Evolutionary conservation across 805 yeast species (phyloP), one percentile per base, ranked within the genome.

Genomic region (Ogataea methylovora): DNA sequence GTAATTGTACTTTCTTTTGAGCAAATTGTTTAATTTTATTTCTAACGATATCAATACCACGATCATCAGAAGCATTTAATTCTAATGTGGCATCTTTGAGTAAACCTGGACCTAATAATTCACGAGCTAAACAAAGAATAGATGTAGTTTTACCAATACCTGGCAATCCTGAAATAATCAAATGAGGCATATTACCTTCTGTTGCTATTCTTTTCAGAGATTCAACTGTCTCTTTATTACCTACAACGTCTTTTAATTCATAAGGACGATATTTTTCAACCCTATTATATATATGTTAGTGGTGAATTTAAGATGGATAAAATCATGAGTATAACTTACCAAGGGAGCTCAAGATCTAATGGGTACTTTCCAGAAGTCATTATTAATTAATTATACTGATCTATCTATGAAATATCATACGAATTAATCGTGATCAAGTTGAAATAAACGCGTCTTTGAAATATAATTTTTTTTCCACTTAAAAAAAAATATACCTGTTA

Each of bases 71-170:
- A 1, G 98, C 98, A 56, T 92, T 92, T 52, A 92, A 65, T 58
- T 92, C 98, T 37, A 92, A 61, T 1, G 90, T 90, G 0, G 95
- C 98, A 44, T 82, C 90, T 24, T 68, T 65, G 46, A 79, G 79
- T 35, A 46, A 38, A 18, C 76, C 62, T 14, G 73, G 73, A 0
- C 95, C 95, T 21, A 92, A 65, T 27, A 92, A 60, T 51, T 84
- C 94, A 34, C 75, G 71, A 0, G 97, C 97, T 20, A 92, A 69
- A 61, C 97, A 88, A 40, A 84, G 84, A 5, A 92, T 76, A 2
- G 96, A 82, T 0, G 98, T 92, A 3, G 98, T 92, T 56, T 92
- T 92, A 27, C 98, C 98, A 36, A 92, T 90, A 46, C 98, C 98
- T 2, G 98, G 98, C 30, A 86, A 63, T 3, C 98, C 95, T n/a